A percentile compares a stretch with the other conserved stretches of the same genome.
Conservation (phyloP, 768 basidiomycete genomes). For the Naganishia vaughanmartiniae region DNA sequence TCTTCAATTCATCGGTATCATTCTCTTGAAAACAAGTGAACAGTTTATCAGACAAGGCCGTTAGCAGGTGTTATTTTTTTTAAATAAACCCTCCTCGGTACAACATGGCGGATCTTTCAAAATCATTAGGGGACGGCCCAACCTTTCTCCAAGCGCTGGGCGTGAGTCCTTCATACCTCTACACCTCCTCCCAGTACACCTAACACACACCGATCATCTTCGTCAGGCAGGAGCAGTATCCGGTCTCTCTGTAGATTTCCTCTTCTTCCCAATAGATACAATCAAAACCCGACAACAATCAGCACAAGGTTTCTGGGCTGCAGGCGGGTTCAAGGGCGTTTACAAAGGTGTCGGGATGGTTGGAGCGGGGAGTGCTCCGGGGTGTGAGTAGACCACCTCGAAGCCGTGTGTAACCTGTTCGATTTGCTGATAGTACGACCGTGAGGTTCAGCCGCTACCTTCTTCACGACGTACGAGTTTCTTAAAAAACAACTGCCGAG, state of each 20-base stretch:
- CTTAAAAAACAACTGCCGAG: constrained; percentile 74
- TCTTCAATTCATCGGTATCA: neutral
- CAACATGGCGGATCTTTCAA: neutral
- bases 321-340: constrained; percentile 84
- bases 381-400: constrained; percentile 61
- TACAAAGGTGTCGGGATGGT: constrained; percentile 95
- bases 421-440: too few relatives aligned
- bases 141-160: constrained; percentile 38
- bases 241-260: constrained; percentile 86
- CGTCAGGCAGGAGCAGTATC: constrained; percentile 73
- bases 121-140: constrained; percentile 20
- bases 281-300: constrained; percentile 94
- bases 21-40: too few relatives aligned
- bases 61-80: too few relatives aligned
- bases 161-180: constrained; percentile 26
- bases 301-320: constrained; percentile 72
- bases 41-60: too few relatives aligned
- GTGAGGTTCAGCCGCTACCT: constrained; percentile 94
- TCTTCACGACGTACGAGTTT: constrained; percentile 91
- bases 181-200: neutral
- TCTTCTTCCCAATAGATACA: constrained; percentile 96
- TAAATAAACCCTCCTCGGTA: neutral
- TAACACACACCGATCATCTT: neutral
- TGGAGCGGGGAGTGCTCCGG: constrained; percentile 89
- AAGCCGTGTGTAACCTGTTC: neutral